phyloP scores from a whole-genome alignment of 257 asterid genomes.

The Ilex asprella region DNA sequence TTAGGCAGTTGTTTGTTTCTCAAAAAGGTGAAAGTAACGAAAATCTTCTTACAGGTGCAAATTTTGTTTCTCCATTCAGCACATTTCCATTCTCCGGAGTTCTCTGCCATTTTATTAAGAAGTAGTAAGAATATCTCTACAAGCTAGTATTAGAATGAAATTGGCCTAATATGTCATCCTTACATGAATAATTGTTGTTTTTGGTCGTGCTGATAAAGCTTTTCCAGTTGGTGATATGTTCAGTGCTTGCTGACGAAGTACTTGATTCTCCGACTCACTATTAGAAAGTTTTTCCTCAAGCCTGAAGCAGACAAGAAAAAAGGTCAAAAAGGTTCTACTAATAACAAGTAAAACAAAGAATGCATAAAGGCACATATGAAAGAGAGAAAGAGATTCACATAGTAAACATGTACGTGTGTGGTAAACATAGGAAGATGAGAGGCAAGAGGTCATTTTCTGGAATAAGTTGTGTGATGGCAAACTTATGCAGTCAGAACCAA shows the following conservation, averaged over 20 bases:
- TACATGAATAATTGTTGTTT: constrained; percentile 73
- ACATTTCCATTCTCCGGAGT: constrained; percentile 71
- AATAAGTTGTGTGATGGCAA: too few species aligned
- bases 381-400: not conserved
- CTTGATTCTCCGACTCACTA: constrained; percentile 93
- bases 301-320: constrained; percentile 35
- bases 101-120: constrained; percentile 50
- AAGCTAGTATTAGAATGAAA: constrained; percentile 14
- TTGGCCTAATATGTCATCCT: constrained; percentile 10
- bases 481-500: too few species aligned
- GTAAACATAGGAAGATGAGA: not conserved
- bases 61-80: constrained; percentile 55
- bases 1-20: constrained; percentile 1
- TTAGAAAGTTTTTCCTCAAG: constrained; percentile 93
- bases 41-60: constrained; percentile 39
- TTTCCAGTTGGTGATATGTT: constrained; percentile 92
- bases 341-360: too few species aligned
- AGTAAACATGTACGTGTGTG: not conserved
- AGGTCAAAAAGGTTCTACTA: not conserved
- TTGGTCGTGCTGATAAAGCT: constrained; percentile 65
- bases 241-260: constrained; percentile 94
- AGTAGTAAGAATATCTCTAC: constrained; percentile 19
- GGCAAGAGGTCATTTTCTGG: not conserved
- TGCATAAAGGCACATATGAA: not conserved
- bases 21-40: not conserved